Evolutionary conservation across 2,329 filamentous ascomycete genomes (phyloP).

Genomic region (Orbilia javanica): DNA sequence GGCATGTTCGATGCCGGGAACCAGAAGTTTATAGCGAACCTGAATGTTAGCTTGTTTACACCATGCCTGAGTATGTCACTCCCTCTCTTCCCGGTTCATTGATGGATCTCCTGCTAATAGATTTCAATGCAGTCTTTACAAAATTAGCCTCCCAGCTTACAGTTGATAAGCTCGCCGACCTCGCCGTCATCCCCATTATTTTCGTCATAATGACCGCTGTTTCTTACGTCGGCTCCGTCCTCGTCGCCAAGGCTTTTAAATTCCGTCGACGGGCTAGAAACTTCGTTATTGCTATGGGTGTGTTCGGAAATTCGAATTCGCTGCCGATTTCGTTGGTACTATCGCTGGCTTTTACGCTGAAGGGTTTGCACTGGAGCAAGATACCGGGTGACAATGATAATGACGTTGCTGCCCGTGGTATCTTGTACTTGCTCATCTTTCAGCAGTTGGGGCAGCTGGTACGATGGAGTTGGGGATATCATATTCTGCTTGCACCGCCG

Average conservation of each 20-base stretch:
- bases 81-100: not conserved
- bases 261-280: conserved; percentile 89
- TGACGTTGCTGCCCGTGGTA: conserved; percentile 91
- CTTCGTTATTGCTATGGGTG: conserved; percentile 90
- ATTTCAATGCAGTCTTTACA: conserved; percentile 79
- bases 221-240: conserved; percentile 81
- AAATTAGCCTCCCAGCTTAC: conserved; percentile 96
- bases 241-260: conserved; percentile 79
- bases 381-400: conserved; percentile 94
- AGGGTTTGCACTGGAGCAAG: conserved; percentile 92
- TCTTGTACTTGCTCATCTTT: conserved; percentile 95
- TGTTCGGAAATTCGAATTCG: conserved; percentile 98
- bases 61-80: conserved; percentile 87
- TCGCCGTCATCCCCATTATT: conserved; percentile 95
- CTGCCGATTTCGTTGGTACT: conserved; percentile 95
- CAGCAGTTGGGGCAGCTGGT: conserved; percentile 96
- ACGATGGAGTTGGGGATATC: conserved; percentile 98
- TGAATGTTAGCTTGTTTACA: conserved; percentile 96
- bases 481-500: conserved; percentile 89
- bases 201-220: conserved; percentile 88
- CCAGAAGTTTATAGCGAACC: conserved; percentile 95
- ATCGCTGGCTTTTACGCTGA: conserved; percentile 90
- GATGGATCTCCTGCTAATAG: conserved; percentile 4
- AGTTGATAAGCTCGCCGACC: conserved; percentile 86
- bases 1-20: conserved; percentile 96